Base-by-base conservation (phyloP, 2,329 filamentous ascomycete species). In the Leptographium galeiforme region DNA sequence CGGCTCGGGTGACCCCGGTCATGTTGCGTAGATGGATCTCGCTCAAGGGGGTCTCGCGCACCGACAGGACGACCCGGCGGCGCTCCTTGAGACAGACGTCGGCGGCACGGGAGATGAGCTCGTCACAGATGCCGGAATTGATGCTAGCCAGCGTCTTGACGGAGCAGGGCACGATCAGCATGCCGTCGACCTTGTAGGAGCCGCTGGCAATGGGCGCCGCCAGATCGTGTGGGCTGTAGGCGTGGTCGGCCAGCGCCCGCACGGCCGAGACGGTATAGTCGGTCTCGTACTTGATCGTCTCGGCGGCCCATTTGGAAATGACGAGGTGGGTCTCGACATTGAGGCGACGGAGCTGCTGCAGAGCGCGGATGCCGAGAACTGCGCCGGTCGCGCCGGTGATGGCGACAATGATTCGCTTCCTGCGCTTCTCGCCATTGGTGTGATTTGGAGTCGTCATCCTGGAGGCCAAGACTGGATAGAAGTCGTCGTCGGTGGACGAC, bases 341-440 rank as follows among this genome's bases (percentile, higher is more conserved):
- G 12, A 75, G 65, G 0, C 59, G 57, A 1, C 68, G 68, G 0
- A 77, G 66, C 4, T 64, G 61, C 8, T 65, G 61, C 5, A 76
- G 68, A 0, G 68, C 58, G 16, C 66, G 67, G 53, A 76, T 71
- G 1, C 66, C 73, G 8, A 70, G 63, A 2, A 67, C 60, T 2
- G 72, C 65, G 4, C 74, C 73, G 0, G 74, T 76, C 1, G 74
- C 73, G 4, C 73, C 74, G 2, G 74, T 76, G 45, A 77, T 70
- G 19, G 66, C 74, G 8, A 76, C 66, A 1, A 76, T 65, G 50
- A 76, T 73, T 10, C 64, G 60, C 53, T 52, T 48, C 13, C 43
- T 12, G 2, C 46, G 32, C 11, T n/a, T 18, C 12, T 33, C 44
- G 30, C 44, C 44, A 32, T 46, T 33, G 30, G 30, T 18, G 44